Evolutionary conservation across 2,329 filamentous ascomycete genomes (phyloP), one percentile per base, ranked within the genome.

Genomic region (Colletotrichum sp.): DNA sequence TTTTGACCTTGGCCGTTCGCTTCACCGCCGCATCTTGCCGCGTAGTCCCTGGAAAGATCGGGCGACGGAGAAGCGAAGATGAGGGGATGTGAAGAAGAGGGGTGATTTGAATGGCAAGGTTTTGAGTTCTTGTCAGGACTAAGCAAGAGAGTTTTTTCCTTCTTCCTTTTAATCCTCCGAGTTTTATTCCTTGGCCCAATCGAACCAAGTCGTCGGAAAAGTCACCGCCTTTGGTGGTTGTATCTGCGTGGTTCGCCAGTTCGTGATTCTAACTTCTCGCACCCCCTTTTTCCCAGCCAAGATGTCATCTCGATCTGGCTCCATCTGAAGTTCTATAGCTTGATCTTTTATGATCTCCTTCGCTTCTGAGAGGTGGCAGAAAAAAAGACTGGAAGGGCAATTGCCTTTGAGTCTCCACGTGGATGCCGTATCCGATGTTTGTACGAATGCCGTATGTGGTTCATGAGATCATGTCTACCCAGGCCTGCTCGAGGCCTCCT

Each of bases 141-240:
- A 43, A 65, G 60, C 62, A 58, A 61, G 39, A 67, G 64, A 75
- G 69, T 75, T 75, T 75, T 30, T 30, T 34, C 16, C 28, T 16
- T 66, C 67, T 22, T 65, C 25, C 22, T 60, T 34, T 36, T 56
- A 48, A 34, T 60, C 55, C 60, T 10, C 67, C 18, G 64, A 43
- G 16, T 60, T 34, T 36, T 62, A 48, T 48, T 60, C 55, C 60
- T 10, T 67, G 30, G 65, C 48, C 48, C 30, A 28, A 55, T 27
- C 30, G 65, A 67, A 36, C 48, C 48, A 34, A 22, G n/a, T 39
- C 25, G n/a, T 67, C 65, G 48, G 65, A 39, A 36, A 28, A 39
- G 22, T 56, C 48, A 58, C 30, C 10, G 8, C 25, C 30, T 55
- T 39, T 56, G n/a, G 48, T 34, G 43, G 43, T 25, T 52, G 43